Evolutionary conservation across 805 yeast genomes (phyloP), one percentile per base, ranked within the genome.

Genomic region (Yamadazyma sp.): DNA sequence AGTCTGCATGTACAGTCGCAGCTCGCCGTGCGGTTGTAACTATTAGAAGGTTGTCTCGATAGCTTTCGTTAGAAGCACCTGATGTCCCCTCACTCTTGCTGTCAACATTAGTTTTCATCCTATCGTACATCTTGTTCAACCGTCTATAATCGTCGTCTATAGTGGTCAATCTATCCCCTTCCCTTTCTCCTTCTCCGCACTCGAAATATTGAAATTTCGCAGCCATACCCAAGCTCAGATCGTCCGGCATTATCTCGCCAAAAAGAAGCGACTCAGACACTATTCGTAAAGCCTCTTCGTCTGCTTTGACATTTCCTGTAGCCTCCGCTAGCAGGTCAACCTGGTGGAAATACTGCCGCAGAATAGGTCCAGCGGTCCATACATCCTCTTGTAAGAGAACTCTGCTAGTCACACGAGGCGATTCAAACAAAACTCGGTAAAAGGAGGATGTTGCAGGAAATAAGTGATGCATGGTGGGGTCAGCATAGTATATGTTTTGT

Each of bases 341-440:
- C n/a, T 60, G 58, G 39, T 68, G 64, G 59, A 82, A 80, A 38
- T 54, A 64, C 4, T 46, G 46, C 1, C 62, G 53, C 14, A 58
- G 54, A 1, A 80, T 52, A 8, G 63, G 64, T 32, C 60, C 62
- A 5, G 70, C 57, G 0, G 82, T 70, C 86, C 87, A 81, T 20
- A 71, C 77, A 39, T 69, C 73, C 31, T 74, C 80, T 6, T 59
- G 59, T 17, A 77, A 37, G 8, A 65, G 38, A 2, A 60, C 50
- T 17, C 80, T 45, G 29, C 58, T 53, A 0, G 45, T 38, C 1
- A 68, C 64, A 4, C 15, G 28, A 4, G 70, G 66, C 2, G 39
- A 17, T 3, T 37, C 37, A 34, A 60, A 64, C 7, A 12, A 32
- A n/a, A 55, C 44, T 37, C 64, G 30, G 4, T 42, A 40, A 24